Evolutionary conservation across 169 alveolate genomes (phyloP).

Genomic region (Cryptosporidium viatorum): DNA sequence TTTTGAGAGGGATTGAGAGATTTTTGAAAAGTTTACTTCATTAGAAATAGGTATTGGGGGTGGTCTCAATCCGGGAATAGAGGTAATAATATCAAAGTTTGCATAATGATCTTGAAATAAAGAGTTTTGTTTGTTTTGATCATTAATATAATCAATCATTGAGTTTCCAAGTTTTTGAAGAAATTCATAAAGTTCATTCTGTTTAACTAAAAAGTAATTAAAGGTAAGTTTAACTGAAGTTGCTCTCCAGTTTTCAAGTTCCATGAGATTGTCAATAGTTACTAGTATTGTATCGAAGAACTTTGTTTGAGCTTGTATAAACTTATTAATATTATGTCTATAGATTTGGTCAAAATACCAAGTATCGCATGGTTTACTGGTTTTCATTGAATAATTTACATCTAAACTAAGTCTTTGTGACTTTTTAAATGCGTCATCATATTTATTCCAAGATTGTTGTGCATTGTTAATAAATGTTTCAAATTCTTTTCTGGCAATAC

Average conservation of each 20-base stretch:
- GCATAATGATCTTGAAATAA: background rate
- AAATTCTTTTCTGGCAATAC: constrained; percentile 42
- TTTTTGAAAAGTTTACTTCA: constrained; percentile 20
- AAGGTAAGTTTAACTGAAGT: constrained; percentile 53
- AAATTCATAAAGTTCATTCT: constrained; percentile 40
- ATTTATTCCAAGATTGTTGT: constrained; percentile 53
- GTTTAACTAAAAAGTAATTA: constrained; percentile 31
- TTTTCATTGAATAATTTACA: constrained; percentile 28
- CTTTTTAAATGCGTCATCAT: constrained; percentile 38
- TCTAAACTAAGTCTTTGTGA: constrained; percentile 47
- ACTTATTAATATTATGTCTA: constrained; percentile 42
- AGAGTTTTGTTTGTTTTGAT: constrained; percentile 7
- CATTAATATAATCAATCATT: background rate
- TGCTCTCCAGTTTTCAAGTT: constrained; percentile 62
- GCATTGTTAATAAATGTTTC: background rate
- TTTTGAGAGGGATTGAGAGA: background rate
- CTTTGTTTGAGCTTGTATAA: constrained; percentile 42
- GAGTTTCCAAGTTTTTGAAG: constrained; percentile 32
- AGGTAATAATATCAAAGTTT: constrained; percentile 42
- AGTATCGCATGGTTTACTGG: constrained; percentile 28
- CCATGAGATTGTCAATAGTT: constrained; percentile 57
- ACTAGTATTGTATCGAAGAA: constrained; percentile 4
- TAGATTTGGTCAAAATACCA: constrained; percentile 65
- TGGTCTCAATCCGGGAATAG: constrained; percentile 64
- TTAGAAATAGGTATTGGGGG: constrained; percentile 59